phyloP scores from a whole-genome alignment of 176 grass and related monocot species.

The Olyra latifolia region DNA sequence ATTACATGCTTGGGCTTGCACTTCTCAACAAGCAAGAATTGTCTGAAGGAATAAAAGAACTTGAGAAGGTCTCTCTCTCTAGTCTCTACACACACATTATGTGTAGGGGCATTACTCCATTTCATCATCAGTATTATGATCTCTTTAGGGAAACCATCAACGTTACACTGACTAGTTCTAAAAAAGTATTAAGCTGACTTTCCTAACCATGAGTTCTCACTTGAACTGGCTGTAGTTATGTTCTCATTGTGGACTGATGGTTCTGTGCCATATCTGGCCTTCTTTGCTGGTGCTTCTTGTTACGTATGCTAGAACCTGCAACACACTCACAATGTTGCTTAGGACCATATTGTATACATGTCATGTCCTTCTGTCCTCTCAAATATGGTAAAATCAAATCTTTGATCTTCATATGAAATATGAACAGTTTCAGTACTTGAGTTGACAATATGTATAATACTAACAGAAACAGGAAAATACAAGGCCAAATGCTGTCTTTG shows the following conservation, averaged over 20 bases:
- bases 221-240: slow-evolving; percentile 7
- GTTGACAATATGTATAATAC: neutral
- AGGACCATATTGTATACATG: neutral
- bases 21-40: slow-evolving; percentile 68
- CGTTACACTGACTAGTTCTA: neutral
- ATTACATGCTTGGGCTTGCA: slow-evolving; percentile 84
- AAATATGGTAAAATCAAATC: neutral
- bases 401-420: neutral
- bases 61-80: slow-evolving; percentile 65
- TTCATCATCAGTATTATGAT: neutral
- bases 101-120: neutral
- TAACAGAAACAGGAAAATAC: neutral
- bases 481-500: neutral
- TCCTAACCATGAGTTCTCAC: neutral
- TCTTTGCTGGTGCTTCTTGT: neutral
- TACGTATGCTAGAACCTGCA: neutral
- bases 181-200: neutral
- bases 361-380: neutral
- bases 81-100: neutral
- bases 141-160: neutral
- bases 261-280: neutral
- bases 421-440: neutral
- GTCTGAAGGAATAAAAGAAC: slow-evolving; percentile 76
- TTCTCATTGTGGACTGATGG: neutral
- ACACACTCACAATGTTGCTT: neutral